Base-by-base conservation (phyloP, 2,329 filamentous ascomycete genomes). In the Fusarium sp. region DNA sequence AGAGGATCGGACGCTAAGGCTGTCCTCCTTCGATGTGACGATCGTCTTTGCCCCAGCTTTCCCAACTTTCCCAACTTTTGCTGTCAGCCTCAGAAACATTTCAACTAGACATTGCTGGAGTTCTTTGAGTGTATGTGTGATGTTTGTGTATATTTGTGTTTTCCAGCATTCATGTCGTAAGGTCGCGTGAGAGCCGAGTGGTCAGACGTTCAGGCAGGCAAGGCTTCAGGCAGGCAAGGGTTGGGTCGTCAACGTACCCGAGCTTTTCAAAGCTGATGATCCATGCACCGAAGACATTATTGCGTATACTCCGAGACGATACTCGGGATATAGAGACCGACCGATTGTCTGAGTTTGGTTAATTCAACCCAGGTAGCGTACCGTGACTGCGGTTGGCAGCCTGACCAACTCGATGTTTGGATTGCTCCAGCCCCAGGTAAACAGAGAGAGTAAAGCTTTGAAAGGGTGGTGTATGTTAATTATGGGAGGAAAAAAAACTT, bases 171-270 rank as follows among this genome's bases (percentile, higher is more conserved):
- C 18, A 23, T 40, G 34, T 57, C n/a, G 23, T 13, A 41, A 39
- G 31, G 37, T 40, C 31, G 43, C 27, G 43, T 11, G 46, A 34
- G 54, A 50, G 23, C 36, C n/a, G 30, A 47, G 27, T 31, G 27
- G 43, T 37, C 27, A 57, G 34, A 34, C 27, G 12, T 41, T 54
- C 27, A 39, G 28, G 18, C 48, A 46, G 36, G 43, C 31, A 52
- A 52, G 48, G 16, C n/a, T 48, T n/a, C 31, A 34, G 31, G 23
- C 5, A 23, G 31, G 31, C 30, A 48, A 48, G 30, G 30, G 46
- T 18, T 31, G 34, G 58, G n/a, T 55, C 27, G 27, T 28, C 43
- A 55, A 55, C 58, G 12, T 52, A 62, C 52, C 60, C 28, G 30
- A 30, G 12, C 53, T 39, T 36, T n/a, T 10, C 13, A 11, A 12